A percentile compares a stretch with the other conserved stretches of the same genome.
These are phyloP conservation scores for Phaeophleospora eucalypticola DNA, from an alignment of 2,329 filamentous ascomycete species.

Conservation along the genomic window DNA sequence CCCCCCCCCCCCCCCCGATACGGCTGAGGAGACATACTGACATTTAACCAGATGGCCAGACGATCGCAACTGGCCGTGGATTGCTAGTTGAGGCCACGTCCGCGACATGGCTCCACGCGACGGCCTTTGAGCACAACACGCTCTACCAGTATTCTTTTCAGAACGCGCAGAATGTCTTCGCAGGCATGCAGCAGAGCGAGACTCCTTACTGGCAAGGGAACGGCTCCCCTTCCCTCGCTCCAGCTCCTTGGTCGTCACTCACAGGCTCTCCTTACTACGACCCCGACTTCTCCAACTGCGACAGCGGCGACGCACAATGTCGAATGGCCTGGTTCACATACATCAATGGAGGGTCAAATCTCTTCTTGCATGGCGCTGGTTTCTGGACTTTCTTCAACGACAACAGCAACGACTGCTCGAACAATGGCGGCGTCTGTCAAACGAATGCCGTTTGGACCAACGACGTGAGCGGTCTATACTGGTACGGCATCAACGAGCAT, in stretches of 20 bases:
- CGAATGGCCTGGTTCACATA: not conserved
- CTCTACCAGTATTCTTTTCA: no score
- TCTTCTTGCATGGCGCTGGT: slow-evolving; percentile 36
- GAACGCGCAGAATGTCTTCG: no score
- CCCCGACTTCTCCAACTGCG: slow-evolving; percentile 1
- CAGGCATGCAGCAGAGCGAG: no score
- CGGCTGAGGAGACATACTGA: no score
- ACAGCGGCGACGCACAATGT: not conserved
- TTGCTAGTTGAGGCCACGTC: no score
- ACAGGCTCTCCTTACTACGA: slow-evolving; percentile 1
- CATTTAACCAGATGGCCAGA: no score
- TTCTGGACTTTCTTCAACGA: slow-evolving; percentile 38
- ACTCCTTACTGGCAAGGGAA: slow-evolving; percentile 1
- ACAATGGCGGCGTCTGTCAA: not conserved
- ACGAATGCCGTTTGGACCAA: slow-evolving; percentile 1
- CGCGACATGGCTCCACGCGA: no score
- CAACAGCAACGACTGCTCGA: slow-evolving; percentile 13
- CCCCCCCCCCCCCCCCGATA: no score
- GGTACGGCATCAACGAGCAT: slow-evolving; percentile 2
- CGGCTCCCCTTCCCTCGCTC: not conserved
- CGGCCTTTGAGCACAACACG: no score
- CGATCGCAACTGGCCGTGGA: no score
- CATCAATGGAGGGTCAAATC: slow-evolving; percentile 17
- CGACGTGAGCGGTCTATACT: not conserved
- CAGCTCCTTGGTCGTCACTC: not conserved